These are phyloP conservation scores for Xylaria sp. DNA, from an alignment of 2,329 filamentous ascomycete genomes.

Conservation along the genomic window DNA sequence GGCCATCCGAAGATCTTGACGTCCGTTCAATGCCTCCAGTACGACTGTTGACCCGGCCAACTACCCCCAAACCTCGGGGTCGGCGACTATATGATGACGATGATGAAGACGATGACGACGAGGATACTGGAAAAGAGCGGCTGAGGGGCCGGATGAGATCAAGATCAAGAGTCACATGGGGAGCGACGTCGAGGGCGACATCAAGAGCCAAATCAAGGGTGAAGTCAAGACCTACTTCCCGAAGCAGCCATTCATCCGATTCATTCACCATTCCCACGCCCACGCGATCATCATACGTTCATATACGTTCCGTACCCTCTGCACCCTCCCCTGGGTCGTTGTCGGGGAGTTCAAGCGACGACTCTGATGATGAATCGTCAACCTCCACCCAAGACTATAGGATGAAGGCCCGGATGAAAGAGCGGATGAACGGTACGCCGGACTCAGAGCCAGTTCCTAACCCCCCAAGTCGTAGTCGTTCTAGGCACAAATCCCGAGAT, in stretches of 20 bases:
- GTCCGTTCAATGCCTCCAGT: constrained; percentile 48
- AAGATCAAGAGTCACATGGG: constrained; percentile 36
- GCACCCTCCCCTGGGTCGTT: constrained; percentile 52
- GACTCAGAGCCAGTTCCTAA: constrained; percentile 38
- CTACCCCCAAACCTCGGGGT: constrained; percentile 43
- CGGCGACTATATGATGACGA: constrained; percentile 41
- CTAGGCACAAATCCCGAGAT: constrained; percentile 31
- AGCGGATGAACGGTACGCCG: constrained; percentile 39
- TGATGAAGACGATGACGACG: constrained; percentile 41
- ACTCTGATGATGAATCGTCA: constrained; percentile 34
- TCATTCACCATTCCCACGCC: constrained; percentile 42
- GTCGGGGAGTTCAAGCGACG: constrained; percentile 53
- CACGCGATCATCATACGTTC: constrained; percentile 52
- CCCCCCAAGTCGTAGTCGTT: constrained; percentile 31
- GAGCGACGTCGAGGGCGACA: constrained; percentile 26
- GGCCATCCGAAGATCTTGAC: constrained; percentile 44
- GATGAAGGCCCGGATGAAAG: constrained; percentile 38
- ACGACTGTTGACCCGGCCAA: constrained; percentile 43
- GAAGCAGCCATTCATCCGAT: constrained; percentile 30
- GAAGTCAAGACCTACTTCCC: constrained; percentile 42
- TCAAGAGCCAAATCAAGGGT: constrained; percentile 31
- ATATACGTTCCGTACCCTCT: constrained; percentile 55
- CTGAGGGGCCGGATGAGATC: constrained; percentile 46
- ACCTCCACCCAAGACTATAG: constrained; percentile 33
- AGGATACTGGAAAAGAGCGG: constrained; percentile 41